Percentiles rank a stretch among this genome's conserved stretches.
Conservation (phyloP, 345 rosid genomes). For the Lumnitzera littorea region DNA sequence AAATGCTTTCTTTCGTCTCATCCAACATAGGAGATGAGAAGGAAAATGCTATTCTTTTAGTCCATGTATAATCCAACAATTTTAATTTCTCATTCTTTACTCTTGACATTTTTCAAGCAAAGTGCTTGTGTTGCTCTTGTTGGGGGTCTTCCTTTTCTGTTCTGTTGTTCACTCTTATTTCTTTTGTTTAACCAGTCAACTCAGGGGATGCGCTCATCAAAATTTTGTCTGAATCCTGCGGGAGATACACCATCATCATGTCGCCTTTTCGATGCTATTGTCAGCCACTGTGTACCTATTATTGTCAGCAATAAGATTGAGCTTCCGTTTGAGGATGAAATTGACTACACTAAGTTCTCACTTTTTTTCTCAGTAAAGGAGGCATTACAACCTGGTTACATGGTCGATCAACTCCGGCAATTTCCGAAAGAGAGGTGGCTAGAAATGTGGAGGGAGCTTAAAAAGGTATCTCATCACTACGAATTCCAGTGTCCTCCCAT, state of each 20-base stretch:
- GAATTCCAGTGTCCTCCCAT: conserved; percentile 74
- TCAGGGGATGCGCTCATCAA: conserved; percentile 79
- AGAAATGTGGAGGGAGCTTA: conserved; percentile 63
- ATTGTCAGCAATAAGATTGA: conserved; percentile 76
- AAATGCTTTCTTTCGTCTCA: no score
- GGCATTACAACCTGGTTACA: conserved; percentile 57
- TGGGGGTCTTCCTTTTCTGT: not conserved
- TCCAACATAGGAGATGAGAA: no score
- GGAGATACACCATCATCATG: conserved; percentile 96
- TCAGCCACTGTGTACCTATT: conserved; percentile 82
- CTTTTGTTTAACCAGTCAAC: conserved; percentile 44
- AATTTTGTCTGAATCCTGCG: conserved; percentile 82
- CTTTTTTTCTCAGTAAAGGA: conserved; percentile 68
- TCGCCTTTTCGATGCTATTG: conserved; percentile 80
- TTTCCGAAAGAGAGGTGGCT: conserved; percentile 70
- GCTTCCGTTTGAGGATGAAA: conserved; percentile 79
- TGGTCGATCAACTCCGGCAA: conserved; percentile 57
- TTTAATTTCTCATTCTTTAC: not conserved
- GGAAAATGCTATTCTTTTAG: no score
- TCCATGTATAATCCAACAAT: not conserved
- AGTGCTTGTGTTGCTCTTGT: not conserved
- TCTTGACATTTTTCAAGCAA: not conserved
- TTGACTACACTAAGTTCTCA: conserved; percentile 70
- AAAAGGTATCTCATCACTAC: conserved; percentile 64
- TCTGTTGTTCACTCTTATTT: conserved; percentile 12